Evolutionary conservation across 768 basidiomycete species (phyloP), one percentile per base, ranked within the genome.

Genomic region (Mycena rosella): DNA sequence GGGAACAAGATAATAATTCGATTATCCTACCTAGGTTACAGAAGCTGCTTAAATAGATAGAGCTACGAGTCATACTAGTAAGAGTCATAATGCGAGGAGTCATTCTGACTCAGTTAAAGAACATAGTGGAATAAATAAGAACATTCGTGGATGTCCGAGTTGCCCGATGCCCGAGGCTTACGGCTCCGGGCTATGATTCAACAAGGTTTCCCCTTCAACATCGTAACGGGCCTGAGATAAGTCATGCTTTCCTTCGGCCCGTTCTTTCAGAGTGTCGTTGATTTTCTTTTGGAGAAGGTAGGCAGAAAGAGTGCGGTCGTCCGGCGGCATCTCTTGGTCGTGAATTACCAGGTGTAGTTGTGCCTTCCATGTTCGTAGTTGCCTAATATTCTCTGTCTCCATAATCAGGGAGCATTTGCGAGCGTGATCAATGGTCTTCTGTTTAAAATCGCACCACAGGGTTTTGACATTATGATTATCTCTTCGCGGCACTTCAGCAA

Each of bases 211-310:
- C n/a, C n/a, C n/a, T n/a, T n/a, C n/a, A n/a, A n/a, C n/a, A n/a
- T n/a, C 38, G 22, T 32, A 51, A 27, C 14, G 3, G 3, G 54
- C 45, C 11, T 61, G 34, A 11, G 40, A 27, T 17, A 67, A 9
- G 5, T 67, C 60, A 5, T 67, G 27, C 44, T 51, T 60, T 13
- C 36, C 26, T 30, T 62, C 51, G 7, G 60, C 60, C 0, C 7
- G 29, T 17, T 22, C 51, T 45, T 10, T 44, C 2, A 62, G 36
- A 2, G 24, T 24, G 18, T 54, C 42, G 22, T 54, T 53, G 2
- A 62, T 53, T 49, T 62, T 62, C 27, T 62, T 40, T 22, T 62
- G 51, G 38, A 62, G 30, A 2, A 62, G 2, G 17, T 53, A 62
- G 14, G 60, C 51, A 1, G 60, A 10, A 6, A 62, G n/a, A 6